Conservation (phyloP, 2,329 filamentous ascomycete species). For the Xylariaceae sp. region DNA sequence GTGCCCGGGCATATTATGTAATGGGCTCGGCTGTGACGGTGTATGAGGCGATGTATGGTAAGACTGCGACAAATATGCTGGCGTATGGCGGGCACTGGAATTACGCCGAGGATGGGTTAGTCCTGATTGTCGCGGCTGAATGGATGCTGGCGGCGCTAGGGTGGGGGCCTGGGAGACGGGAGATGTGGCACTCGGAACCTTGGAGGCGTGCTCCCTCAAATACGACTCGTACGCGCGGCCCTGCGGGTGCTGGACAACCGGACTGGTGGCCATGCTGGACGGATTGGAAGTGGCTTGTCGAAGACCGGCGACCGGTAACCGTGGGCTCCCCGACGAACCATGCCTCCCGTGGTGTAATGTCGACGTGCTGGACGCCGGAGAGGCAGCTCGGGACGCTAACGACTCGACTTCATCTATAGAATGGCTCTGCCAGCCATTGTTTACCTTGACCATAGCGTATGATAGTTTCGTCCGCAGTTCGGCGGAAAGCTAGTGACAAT, state of each 20-base stretch:
- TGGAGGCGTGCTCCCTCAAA: slow-evolving; percentile 40
- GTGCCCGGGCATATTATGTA: slow-evolving; percentile 35
- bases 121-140: slow-evolving; percentile 43
- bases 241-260: slow-evolving; percentile 24
- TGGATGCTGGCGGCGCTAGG: slow-evolving; percentile 51
- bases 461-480: slow-evolving; percentile 79
- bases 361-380: slow-evolving; percentile 55
- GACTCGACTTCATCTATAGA: slow-evolving; percentile 73
- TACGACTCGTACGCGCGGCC: slow-evolving; percentile 39
- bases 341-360: slow-evolving; percentile 46
- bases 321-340: slow-evolving; percentile 51
- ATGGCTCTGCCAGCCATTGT: slow-evolving; percentile 79
- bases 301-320: slow-evolving; percentile 36
- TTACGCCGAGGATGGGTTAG: slow-evolving; percentile 44
- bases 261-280: slow-evolving; percentile 30
- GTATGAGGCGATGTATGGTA: slow-evolving; percentile 43
- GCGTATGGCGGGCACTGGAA: slow-evolving; percentile 45
- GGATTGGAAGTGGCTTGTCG: slow-evolving; percentile 31
- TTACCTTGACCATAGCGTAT: slow-evolving; percentile 91
- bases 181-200: slow-evolving; percentile 36
- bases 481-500: slow-evolving; percentile 28
- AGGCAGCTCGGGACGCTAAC: slow-evolving; percentile 62
- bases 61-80: slow-evolving; percentile 46
- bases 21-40: slow-evolving; percentile 38
- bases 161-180: slow-evolving; percentile 34